Percentiles rank a stretch among this genome's conserved stretches.
Evolutionary conservation across 2,329 filamentous ascomycete species (phyloP).

Genomic region (Ophiocordyceps camponoti-rufipedis): DNA sequence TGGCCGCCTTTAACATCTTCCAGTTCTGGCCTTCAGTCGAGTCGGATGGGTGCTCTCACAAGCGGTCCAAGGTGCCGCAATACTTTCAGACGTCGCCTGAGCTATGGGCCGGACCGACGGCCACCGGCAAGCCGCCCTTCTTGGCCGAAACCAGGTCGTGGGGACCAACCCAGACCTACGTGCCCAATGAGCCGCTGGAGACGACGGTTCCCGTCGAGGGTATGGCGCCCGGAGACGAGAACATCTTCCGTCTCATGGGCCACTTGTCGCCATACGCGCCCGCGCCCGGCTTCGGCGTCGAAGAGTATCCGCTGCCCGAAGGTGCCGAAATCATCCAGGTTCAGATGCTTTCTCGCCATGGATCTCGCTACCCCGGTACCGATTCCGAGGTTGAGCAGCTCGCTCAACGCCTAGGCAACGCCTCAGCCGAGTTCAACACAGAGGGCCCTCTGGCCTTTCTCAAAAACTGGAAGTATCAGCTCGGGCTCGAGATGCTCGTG

Average conservation of each 20-base stretch:
- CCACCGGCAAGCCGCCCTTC: conserved; percentile 53
- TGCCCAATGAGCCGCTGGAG: conserved; percentile 52
- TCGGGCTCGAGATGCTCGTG: conserved; percentile 55
- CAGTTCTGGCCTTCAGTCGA: conserved; percentile 13
- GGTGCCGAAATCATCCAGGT: conserved; percentile 53
- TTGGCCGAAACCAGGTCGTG: conserved; percentile 53
- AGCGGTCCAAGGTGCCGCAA: conserved; percentile 30
- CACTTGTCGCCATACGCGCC: conserved; percentile 50
- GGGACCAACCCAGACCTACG: conserved; percentile 44
- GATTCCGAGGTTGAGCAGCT: conserved; percentile 35
- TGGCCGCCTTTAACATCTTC: conserved; percentile 18
- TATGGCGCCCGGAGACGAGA: conserved; percentile 33
- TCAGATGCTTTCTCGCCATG: conserved; percentile 56
- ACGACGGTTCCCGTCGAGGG: conserved; percentile 50
- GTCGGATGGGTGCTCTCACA: conserved; percentile 11
- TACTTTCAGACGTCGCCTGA: conserved; percentile 45
- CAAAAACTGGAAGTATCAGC: conserved; percentile 47
- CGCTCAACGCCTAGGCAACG: conserved; percentile 37
- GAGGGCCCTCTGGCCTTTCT: conserved; percentile 45
- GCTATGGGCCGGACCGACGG: conserved; percentile 44
- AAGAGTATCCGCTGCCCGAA: conserved; percentile 49
- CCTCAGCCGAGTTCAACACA: conserved; percentile 32
- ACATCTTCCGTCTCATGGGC: conserved; percentile 55
- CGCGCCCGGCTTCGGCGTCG: conserved; percentile 54
- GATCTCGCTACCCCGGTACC: conserved; percentile 52